Base-by-base conservation (phyloP, 306 rosid species). In the Pueraria montana region DNA sequence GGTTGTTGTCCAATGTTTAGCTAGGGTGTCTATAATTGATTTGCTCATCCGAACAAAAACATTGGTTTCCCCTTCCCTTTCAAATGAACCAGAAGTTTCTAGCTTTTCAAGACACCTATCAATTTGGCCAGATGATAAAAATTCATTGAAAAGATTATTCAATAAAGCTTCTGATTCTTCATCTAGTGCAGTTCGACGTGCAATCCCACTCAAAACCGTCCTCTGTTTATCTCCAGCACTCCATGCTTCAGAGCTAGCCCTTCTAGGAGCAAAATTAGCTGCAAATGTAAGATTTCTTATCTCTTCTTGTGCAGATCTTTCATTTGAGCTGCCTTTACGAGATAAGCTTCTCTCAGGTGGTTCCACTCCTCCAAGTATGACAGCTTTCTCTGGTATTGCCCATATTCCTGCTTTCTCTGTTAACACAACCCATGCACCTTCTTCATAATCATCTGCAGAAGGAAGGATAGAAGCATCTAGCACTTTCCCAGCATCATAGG, bases 351-450 rank as follows among this genome's bases (percentile, higher is more conserved):
- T 88, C 65, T 96, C 98, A 84, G 99, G 99, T 40, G 99, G 99
- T 74, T 96, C 97, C 80, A 96, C 99, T 71, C 96, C 98, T 68
- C 99, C 99, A 90, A 92, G 86, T 74, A 93, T 79, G 85, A 96
- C 89, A 88, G 99, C 98, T 91, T 92, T 96, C 79, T 92, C 99
- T 0, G 98, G 99, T 88, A 96, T 96, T 79, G 98, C 96, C 99
- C 99, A 96, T 80, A 96, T 90, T 82, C 99, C 99, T 46, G 99
- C 99, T 89, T 90, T 96, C 82, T 96, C 99, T 38, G 99, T 96
- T 68, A 96, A 83, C 63, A 96, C 89, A 85, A 96, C 94, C 99
- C 99, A 96, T 16, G 99, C 92, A 55, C 98, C 99, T 86, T 90
- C 98, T 88, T 90, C 98, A 76, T 83, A 85, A 75, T 90, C 94